Conservation (phyloP, 2,329 filamentous ascomycete genomes). For the Hypoxylon sp. region DNA sequence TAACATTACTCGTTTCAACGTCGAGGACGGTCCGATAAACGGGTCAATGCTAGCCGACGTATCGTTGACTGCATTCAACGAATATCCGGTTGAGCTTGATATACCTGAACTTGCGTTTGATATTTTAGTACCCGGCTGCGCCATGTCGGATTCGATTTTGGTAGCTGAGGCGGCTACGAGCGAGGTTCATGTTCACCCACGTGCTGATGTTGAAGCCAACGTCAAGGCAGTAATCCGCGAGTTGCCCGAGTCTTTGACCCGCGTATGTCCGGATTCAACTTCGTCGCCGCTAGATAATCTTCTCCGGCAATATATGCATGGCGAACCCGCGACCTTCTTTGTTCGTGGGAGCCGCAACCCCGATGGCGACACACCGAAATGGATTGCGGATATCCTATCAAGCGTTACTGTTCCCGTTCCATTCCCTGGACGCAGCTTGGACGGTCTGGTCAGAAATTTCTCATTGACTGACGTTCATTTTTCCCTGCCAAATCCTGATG, state of each 20-base stretch:
- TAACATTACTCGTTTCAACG: slow-evolving; percentile 84
- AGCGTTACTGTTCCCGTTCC: slow-evolving; percentile 88
- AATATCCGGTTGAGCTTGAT: slow-evolving; percentile 82
- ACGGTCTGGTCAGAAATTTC: slow-evolving; percentile 89
- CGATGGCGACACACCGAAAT: slow-evolving; percentile 78
- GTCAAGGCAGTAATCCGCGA: slow-evolving; percentile 80
- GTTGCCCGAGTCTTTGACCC: slow-evolving; percentile 80
- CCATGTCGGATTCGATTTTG: slow-evolving; percentile 78
- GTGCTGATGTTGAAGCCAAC: slow-evolving; percentile 76
- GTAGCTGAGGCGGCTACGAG: slow-evolving; percentile 83
- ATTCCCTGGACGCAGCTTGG: slow-evolving; percentile 85
- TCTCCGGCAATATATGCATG: slow-evolving; percentile 84
- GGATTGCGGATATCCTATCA: slow-evolving; percentile 85
- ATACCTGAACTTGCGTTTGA: slow-evolving; percentile 88
- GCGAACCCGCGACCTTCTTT: slow-evolving; percentile 83
- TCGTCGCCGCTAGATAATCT: slow-evolving; percentile 89
- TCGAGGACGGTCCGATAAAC: slow-evolving; percentile 75
- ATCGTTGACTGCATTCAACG: slow-evolving; percentile 78
- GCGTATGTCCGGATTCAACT: slow-evolving; percentile 80
- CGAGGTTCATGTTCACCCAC: slow-evolving; percentile 76
- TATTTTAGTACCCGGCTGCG: slow-evolving; percentile 87
- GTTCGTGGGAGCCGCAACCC: slow-evolving; percentile 82
- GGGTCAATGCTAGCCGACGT: slow-evolving; percentile 86
- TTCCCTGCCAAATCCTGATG: slow-evolving; percentile 83
- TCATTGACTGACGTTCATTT: slow-evolving; percentile 89